These are phyloP conservation scores for Pseudogymnoascus sp. DNA, from an alignment of 2,329 filamentous ascomycete species.

Conservation along the genomic window DNA sequence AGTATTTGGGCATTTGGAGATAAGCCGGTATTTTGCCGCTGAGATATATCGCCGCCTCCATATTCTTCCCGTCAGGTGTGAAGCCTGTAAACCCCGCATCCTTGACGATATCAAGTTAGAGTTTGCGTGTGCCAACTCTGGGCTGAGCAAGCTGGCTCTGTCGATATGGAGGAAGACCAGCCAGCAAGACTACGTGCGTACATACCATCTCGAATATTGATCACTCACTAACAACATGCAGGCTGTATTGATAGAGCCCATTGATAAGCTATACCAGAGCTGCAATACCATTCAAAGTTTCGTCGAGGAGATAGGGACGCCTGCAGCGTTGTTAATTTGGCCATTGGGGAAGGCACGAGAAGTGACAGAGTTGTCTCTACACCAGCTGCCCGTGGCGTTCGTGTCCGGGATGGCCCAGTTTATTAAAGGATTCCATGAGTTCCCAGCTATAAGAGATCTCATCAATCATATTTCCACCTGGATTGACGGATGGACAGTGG, in stretches of 20 bases:
- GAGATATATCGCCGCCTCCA: neutral
- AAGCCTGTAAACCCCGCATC: neutral
- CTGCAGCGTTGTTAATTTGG: neutral
- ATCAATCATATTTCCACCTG: neutral
- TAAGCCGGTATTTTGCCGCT: neutral
- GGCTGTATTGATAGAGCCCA: neutral
- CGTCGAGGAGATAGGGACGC: neutral
- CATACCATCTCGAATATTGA: neutral
- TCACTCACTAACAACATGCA: neutral
- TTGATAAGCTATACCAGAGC: neutral
- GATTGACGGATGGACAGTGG: neutral
- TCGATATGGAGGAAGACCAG: neutral
- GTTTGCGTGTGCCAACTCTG: neutral
- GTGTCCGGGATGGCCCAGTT: neutral
- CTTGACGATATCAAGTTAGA: neutral
- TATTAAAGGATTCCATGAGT: neutral
- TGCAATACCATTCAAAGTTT: neutral
- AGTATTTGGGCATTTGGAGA: neutral
- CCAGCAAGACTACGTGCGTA: neutral
- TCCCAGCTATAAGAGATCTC: neutral
- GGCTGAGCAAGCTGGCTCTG: neutral
- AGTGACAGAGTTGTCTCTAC: neutral
- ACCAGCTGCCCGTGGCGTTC: neutral
- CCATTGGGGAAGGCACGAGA: neutral
- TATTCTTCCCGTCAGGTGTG: neutral